Evolutionary conservation across 129 eudicot species (phyloP).

Genomic region (Pittosporum tobira): DNA sequence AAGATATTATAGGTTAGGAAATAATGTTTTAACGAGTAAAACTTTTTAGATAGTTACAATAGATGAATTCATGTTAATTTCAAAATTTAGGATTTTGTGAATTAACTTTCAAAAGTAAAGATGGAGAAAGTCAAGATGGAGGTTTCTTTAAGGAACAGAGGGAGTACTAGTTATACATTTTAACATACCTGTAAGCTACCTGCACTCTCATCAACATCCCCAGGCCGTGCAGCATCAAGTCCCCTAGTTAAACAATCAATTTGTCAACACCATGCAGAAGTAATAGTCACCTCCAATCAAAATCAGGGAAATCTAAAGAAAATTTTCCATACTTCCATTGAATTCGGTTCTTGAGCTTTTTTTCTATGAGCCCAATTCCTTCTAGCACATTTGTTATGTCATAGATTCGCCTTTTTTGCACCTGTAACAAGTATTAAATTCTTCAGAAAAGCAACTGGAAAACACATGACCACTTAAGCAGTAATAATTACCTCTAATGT

Average conservation of each 20-base stretch:
- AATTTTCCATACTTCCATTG: conserved; percentile 82
- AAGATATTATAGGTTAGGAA: too few species aligned
- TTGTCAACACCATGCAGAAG: conserved; percentile 18
- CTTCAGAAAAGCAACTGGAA: conserved; percentile 5
- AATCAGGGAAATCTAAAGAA: conserved; percentile 2
- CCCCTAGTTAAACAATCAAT: conserved; percentile 57
- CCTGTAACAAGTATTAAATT: conserved; percentile 40
- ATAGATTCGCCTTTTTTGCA: conserved; percentile 95
- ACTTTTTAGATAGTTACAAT: too few species aligned
- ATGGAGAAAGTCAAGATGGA: too few species aligned
- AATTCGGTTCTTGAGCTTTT: conserved; percentile 93
- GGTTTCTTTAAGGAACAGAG: too few species aligned
- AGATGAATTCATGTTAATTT: too few species aligned
- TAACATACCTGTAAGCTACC: conserved; percentile 63
- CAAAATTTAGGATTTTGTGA: too few species aligned
- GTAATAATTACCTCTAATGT: conserved; percentile 64
- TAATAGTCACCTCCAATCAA: neutral
- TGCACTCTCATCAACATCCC: conserved; percentile 67
- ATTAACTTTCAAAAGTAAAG: too few species aligned
- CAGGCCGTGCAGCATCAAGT: conserved; percentile 72
- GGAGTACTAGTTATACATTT: neutral
- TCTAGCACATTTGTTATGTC: conserved; percentile 97
- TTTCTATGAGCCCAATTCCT: conserved; percentile 97
- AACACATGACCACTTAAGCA: neutral
- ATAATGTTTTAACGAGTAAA: too few species aligned